A percentile compares a stretch with the other conserved stretches of the same genome.
These are phyloP conservation scores for Pleurozium schreberi DNA, from an alignment of 225 moss, liverwort and hornwort species.

Conservation along the genomic window DNA sequence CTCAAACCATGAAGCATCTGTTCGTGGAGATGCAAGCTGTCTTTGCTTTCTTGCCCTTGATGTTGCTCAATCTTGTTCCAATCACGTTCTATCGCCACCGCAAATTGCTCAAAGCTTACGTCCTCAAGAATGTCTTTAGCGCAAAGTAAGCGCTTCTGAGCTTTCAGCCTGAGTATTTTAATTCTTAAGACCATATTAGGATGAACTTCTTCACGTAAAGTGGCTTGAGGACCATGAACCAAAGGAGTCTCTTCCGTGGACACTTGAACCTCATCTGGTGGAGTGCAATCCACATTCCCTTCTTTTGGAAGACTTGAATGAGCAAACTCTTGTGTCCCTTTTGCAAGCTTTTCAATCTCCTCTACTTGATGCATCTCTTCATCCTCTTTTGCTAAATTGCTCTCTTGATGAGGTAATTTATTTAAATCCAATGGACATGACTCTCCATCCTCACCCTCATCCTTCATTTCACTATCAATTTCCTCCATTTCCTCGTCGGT, in stretches of 20 bases:
- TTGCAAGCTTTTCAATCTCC: too few species aligned
- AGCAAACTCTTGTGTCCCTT: neutral
- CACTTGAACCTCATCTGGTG: too few species aligned
- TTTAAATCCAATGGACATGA: too few species aligned
- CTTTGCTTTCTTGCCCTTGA: neutral
- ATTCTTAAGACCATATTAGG: neutral
- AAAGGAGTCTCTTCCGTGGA: neutral
- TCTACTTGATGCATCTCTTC: too few species aligned
- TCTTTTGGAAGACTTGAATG: neutral
- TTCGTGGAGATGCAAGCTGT: rapidly evolving
- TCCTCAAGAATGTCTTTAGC: neutral
- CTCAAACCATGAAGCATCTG: rapidly evolving
- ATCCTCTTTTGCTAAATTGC: too few species aligned
- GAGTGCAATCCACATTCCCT: neutral
- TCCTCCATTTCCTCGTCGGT: neutral
- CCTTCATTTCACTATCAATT: neutral
- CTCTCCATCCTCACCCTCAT: neutral
- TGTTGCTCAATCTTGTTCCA: rapidly evolving
- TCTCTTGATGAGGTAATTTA: too few species aligned
- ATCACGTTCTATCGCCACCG: neutral
- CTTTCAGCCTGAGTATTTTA: neutral
- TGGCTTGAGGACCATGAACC: too few species aligned
- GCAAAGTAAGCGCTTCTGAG: neutral
- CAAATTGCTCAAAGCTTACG: neutral
- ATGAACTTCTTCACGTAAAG: neutral